A percentile compares a stretch with the other conserved stretches of the same genome.
Conservation (phyloP, 768 basidiomycete species). For the Termitomyces sp. region DNA sequence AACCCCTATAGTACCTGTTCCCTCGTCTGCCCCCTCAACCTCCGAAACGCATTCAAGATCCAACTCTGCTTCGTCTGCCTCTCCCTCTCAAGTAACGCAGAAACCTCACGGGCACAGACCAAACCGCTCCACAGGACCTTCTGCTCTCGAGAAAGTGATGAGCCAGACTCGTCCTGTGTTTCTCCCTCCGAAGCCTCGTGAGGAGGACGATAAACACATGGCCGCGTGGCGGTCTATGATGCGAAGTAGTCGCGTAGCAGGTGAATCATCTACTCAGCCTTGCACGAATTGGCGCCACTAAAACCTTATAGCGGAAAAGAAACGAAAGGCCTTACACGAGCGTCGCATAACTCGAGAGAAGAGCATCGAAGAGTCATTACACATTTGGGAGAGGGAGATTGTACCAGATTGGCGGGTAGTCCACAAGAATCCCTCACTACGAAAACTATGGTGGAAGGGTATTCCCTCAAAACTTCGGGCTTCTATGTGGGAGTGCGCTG, state of each 20-base stretch:
- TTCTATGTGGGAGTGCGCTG: conserved; percentile 78
- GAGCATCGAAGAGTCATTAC: conserved; percentile 62
- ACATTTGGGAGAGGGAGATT: conserved; percentile 74
- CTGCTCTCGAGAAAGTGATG: conserved; percentile 69
- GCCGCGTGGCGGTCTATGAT: conserved; percentile 88
- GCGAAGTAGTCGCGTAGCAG: conserved; percentile 67
- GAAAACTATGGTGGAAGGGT: conserved; percentile 83
- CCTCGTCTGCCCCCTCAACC: conserved; percentile 9
- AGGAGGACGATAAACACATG: conserved; percentile 81
- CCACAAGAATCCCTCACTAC: conserved; percentile 54
- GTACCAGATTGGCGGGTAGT: conserved; percentile 81
- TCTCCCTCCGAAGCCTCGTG: conserved; percentile 75
- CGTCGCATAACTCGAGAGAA: conserved; percentile 59
- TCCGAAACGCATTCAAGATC: conserved; percentile 15
- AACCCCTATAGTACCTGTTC: conserved; percentile 4
- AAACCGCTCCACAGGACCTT: conserved; percentile 58
- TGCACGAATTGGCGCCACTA: neutral
- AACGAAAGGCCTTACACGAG: conserved; percentile 55
- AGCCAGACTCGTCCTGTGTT: conserved; percentile 81
- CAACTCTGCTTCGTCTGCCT: conserved; percentile 22
- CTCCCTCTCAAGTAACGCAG: conserved; percentile 11
- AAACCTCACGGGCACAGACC: conserved; percentile 33
- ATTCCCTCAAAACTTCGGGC: conserved; percentile 81
- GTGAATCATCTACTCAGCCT: conserved; percentile 33
- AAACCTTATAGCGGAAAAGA: conserved; percentile 56